These are phyloP conservation scores for Russula sp. DNA, from an alignment of 768 basidiomycete genomes.

Conservation along the genomic window DNA sequence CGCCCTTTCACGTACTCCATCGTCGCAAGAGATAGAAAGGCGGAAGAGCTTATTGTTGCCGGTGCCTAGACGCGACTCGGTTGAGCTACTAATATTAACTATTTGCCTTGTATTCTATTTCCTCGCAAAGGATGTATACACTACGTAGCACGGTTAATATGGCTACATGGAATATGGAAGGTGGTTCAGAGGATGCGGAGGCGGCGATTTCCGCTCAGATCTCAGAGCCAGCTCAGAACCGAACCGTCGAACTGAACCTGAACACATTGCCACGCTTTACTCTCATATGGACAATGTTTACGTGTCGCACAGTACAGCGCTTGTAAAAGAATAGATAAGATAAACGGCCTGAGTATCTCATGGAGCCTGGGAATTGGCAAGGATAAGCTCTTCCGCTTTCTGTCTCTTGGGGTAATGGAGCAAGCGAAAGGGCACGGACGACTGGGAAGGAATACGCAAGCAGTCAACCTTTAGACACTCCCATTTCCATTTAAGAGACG, in stretches of 20 bases:
- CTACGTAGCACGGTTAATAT: too few relatives aligned
- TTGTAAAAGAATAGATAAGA: too few relatives aligned
- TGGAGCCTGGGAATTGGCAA: not conserved
- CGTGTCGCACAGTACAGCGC: too few relatives aligned
- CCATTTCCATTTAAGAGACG: not conserved
- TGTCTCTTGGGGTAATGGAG: not conserved
- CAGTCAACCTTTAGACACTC: not conserved
- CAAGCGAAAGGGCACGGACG: not conserved
- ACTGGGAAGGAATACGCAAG: not conserved
- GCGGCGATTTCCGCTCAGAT: too few relatives aligned
- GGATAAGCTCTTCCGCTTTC: not conserved
- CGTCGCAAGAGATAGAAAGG: slow-evolving; percentile 5
- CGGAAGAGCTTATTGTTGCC: not conserved
- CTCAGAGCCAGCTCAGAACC: too few relatives aligned
- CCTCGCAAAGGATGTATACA: not conserved
- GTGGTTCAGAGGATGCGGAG: too few relatives aligned
- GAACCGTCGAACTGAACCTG: too few relatives aligned
- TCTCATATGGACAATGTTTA: too few relatives aligned
- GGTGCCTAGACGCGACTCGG: not conserved
- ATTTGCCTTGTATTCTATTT: too few relatives aligned
- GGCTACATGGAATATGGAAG: too few relatives aligned
- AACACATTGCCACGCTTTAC: too few relatives aligned
- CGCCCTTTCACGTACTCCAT: not conserved
- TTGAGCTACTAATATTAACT: not conserved
- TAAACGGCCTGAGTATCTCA: not conserved